Percentiles rank a stretch among this genome's conserved stretches.
Evolutionary conservation across 169 alveolate genomes (phyloP).

Genomic region (Plasmodium yoelii): DNA sequence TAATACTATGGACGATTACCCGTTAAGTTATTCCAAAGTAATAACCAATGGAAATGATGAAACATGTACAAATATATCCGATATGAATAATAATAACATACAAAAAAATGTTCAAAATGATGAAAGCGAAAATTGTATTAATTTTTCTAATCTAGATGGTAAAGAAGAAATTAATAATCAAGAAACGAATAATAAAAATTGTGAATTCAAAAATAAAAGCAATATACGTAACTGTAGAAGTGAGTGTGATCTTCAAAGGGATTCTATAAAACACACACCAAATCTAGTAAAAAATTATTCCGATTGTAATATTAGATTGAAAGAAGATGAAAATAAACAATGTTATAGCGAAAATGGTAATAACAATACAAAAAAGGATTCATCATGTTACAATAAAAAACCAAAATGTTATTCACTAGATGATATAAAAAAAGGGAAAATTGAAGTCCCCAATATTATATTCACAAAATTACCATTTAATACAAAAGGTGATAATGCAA

Average conservation of each 20-base stretch:
- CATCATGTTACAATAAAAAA: constrained; percentile 13
- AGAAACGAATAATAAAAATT: neutral
- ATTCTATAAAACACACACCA: neutral
- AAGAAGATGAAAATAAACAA: constrained; percentile 3
- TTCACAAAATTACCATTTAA: constrained; percentile 47
- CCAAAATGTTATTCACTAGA: constrained; percentile 61
- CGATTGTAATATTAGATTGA: neutral
- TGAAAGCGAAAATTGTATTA: neutral
- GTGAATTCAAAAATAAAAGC: constrained; percentile 3
- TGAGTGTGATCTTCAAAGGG: neutral
- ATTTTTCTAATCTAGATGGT: neutral
- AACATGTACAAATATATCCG: neutral
- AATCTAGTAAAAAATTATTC: neutral
- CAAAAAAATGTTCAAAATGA: neutral
- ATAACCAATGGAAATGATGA: constrained; percentile 5
- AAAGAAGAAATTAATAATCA: constrained; percentile 9
- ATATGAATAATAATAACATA: constrained; percentile 4
- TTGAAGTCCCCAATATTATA: constrained; percentile 39
- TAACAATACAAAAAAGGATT: constrained; percentile 7
- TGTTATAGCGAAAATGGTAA: constrained; percentile 4
- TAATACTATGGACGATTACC: neutral
- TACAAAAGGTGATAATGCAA: constrained; percentile 32
- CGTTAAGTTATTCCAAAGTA: constrained; percentile 3
- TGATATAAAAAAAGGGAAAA: constrained; percentile 55
- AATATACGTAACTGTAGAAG: neutral